Base-by-base conservation (phyloP, 2,329 filamentous ascomycete genomes). In the Daldinia sp. region DNA sequence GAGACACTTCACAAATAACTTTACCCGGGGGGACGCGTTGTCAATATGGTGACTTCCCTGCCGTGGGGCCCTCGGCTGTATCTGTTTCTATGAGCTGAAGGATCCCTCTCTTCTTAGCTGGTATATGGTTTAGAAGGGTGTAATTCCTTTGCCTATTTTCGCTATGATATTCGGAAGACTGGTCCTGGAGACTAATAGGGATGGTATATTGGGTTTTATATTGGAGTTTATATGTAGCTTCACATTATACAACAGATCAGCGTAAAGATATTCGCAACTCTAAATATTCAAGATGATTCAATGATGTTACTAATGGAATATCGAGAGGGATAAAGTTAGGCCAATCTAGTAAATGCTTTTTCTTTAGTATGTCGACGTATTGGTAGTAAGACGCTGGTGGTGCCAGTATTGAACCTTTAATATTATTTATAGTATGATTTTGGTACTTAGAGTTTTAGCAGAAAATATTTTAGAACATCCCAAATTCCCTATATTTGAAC, bases 11-110 rank as follows among this genome's bases (percentile, higher is more conserved):
- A n/a, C 4, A 4, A 26, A 26, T 23, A 4, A 9, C 7, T 13
- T 12, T 9, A 35, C 7, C 2, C 10, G 6, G 10, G n/a, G 26
- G 15, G 26, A 51, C 26, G n/a, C 26, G 12, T 6, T 39, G 13
- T 35, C 35, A 39, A 13, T 4, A 15, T 15, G 33, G 2, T 39
- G 35, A 15, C 35, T 39, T 35, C 18, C 35, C 5, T 15, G 12
- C 12, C 13, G 30, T 9, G 33, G 51, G 23, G 15, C 18, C 39
- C 20, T 35, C 51, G 51, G 12, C 30, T 54, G 51, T 54, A 54
- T 39, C 33, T 54, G 51, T 54, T 54, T 23, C 30, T 23, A 50
- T 12, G 33, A 33, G 46, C 15, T 51, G 26, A 26, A 51, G 46
- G 7, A 7, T 33, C 7, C 3, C 15, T n/a, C 15, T 4, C 12